Evolutionary conservation across 257 asterid genomes (phyloP).

Genomic region (Lycium ferocissimum): DNA sequence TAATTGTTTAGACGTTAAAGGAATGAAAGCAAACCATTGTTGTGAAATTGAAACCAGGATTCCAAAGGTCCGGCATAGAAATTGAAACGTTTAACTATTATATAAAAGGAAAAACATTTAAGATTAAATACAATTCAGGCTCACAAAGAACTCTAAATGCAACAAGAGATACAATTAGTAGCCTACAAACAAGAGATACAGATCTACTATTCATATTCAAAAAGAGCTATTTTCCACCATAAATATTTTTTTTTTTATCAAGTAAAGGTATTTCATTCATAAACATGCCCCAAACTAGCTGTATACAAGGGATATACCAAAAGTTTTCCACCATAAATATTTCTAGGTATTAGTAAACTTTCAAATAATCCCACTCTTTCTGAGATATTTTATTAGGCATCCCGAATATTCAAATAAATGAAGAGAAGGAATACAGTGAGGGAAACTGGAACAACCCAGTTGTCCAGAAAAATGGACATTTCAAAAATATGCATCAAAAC

Average conservation of each 20-base stretch:
- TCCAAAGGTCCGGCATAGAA: neutral
- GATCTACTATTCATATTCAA: neutral
- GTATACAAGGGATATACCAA: no score
- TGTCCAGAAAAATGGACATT: neutral
- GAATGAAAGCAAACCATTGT: neutral
- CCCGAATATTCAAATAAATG: neutral
- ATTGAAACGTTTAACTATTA: neutral
- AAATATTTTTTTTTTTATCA: no score
- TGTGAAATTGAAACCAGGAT: constrained; percentile 18
- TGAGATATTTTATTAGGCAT: neutral
- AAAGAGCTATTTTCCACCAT: neutral
- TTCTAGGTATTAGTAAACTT: neutral
- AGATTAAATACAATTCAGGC: neutral
- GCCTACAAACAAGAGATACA: neutral
- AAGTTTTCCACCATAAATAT: neutral
- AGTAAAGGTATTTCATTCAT: no score
- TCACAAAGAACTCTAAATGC: neutral
- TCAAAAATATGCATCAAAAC: constrained; percentile 10
- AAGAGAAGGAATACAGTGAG: constrained; percentile 15
- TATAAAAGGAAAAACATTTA: neutral
- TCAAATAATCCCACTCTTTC: neutral
- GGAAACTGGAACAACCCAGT: neutral
- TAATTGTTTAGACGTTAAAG: neutral
- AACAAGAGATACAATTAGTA: constrained; percentile 8
- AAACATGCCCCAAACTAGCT: no score